Evolutionary conservation across 495 filamentous ascomycete species (phyloP), one percentile per base, ranked within the genome.

Genomic region (Penicillium cinerascens): DNA sequence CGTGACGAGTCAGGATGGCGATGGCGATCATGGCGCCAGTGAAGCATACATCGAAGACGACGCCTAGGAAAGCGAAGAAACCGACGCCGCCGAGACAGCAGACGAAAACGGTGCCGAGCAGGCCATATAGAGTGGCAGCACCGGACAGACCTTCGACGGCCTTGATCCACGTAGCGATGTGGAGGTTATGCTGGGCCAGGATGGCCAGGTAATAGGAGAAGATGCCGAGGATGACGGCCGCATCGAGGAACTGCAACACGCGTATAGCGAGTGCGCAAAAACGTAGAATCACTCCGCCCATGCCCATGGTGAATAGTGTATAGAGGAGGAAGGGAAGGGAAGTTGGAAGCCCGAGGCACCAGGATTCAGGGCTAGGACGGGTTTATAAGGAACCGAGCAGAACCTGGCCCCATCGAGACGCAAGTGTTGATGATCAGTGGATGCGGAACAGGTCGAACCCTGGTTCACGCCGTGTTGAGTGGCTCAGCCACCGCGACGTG

Each of bases 61-160:
- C 75, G 38, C 89, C 87, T 70, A 95, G 82, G 56, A 73, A 73
- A 39, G 85, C 85, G 67, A 91, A 89, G 70, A 89, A 83, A 33
- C 83, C 80, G 40, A 87, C 76, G 9, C 89, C 90, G 49, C 87
- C 87, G 22, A 92, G 69, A 65, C 86, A 91, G 78, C 85, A 91
- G 36, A 89, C 86, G 23, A 92, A 73, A 43, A 93, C 53, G 16
- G 85, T 68, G 23, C 87, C 86, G 36, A 89, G 71, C 47, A 87
- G 66, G 8, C 83, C 80, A 67, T 95, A 96, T 6, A 92, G 68
- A 1, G 83, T 77, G 3, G 82, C 87, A 6, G 78, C 79, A 44
- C 89, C 91, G 1, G 88, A 78, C 33, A 96, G 85, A 65, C 91
- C 91, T 53, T 88, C 86, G 23, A 95, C 88, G 36, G 91, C 91